A percentile compares a stretch with the other conserved stretches of the same genome.
phyloP scores from a whole-genome alignment of 805 yeast genomes.

The Wickerhamiella shivajii region DNA sequence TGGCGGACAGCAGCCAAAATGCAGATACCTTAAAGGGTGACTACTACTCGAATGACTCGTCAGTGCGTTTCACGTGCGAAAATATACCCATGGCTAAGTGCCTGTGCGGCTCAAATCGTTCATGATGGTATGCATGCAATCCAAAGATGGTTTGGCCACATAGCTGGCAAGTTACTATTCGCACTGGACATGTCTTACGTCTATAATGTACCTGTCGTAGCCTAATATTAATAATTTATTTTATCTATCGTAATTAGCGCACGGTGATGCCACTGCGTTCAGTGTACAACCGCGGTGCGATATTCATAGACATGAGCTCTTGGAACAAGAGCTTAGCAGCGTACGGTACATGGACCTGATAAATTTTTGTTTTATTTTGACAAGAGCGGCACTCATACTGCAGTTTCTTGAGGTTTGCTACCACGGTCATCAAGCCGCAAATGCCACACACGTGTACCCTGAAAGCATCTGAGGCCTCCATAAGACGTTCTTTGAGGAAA shows the following conservation, averaged over 20 bases:
- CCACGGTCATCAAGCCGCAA: constrained; percentile 96
- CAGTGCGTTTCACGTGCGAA: too few species aligned
- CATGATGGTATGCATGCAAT: too few species aligned
- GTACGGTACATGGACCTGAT: constrained; percentile 94
- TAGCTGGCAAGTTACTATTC: too few species aligned
- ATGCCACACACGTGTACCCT: constrained; percentile 96
- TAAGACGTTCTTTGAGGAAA: constrained; percentile 88
- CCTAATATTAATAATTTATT: not conserved
- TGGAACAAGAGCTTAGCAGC: constrained; percentile 97
- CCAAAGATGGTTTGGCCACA: too few species aligned
- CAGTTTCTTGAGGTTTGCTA: constrained; percentile 92
- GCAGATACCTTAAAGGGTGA: too few species aligned
- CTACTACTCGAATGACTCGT: too few species aligned
- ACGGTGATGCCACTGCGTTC: constrained; percentile 54
- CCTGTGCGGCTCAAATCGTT: too few species aligned
- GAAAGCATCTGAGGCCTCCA: constrained; percentile 99
- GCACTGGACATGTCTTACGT: too few species aligned
- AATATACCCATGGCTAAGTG: too few species aligned
- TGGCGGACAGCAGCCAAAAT: too few species aligned
- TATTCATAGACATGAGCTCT: constrained; percentile 99
- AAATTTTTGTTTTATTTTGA: constrained; percentile 94
- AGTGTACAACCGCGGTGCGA: constrained; percentile 93
- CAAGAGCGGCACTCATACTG: constrained; percentile 98
- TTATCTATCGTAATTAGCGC: constrained; percentile 8
- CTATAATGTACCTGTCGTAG: too few species aligned